A percentile compares a stretch with the other conserved stretches of the same genome.
These are phyloP conservation scores for Scenedesmus sp. DNA, from an alignment of 163 green algal species.

Conservation along the genomic window DNA sequence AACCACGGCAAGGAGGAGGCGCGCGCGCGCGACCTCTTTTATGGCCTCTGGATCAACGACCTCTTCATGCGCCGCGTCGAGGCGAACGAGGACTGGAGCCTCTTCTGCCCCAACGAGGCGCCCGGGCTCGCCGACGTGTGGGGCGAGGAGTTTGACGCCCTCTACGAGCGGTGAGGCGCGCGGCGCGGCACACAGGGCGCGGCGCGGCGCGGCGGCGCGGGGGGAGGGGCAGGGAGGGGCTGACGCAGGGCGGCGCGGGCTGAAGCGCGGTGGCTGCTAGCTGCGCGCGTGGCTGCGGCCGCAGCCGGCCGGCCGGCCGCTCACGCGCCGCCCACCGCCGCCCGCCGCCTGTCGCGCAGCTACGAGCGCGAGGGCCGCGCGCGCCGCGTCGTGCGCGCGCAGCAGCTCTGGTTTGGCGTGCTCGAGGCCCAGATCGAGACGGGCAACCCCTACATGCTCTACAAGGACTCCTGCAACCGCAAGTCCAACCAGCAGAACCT, in stretches of 20 bases:
- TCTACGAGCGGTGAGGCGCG: constrained; percentile 75
- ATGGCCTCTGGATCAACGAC: constrained; percentile 98
- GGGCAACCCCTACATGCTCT: constrained; percentile 98
- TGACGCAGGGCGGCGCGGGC: no score
- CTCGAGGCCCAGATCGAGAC: constrained; percentile 97
- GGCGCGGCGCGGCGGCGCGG: no score
- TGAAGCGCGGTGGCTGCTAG: neutral
- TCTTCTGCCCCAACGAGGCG: constrained; percentile 99
- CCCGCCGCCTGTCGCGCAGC: neutral
- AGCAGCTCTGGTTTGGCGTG: constrained; percentile 99
- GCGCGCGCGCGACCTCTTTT: constrained; percentile 97
- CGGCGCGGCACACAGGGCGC: no score
- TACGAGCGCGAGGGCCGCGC: constrained; percentile 87
- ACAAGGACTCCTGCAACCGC: constrained; percentile 83
- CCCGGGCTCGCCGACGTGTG: constrained; percentile 95
- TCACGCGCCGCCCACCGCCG: neutral
- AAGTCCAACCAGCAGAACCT: constrained; percentile 69
- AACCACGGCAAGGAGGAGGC: constrained; percentile 99
- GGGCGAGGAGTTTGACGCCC: constrained; percentile 91
- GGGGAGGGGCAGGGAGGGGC: no score
- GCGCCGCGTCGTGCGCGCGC: constrained; percentile 88
- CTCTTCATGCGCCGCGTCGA: constrained; percentile 91
- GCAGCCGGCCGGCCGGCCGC: no score
- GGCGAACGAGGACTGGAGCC: constrained; percentile 88
- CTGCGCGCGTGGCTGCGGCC: no score